Evolutionary conservation across 345 rosid species (phyloP).

Genomic region (Eucalyptus decipiens): DNA sequence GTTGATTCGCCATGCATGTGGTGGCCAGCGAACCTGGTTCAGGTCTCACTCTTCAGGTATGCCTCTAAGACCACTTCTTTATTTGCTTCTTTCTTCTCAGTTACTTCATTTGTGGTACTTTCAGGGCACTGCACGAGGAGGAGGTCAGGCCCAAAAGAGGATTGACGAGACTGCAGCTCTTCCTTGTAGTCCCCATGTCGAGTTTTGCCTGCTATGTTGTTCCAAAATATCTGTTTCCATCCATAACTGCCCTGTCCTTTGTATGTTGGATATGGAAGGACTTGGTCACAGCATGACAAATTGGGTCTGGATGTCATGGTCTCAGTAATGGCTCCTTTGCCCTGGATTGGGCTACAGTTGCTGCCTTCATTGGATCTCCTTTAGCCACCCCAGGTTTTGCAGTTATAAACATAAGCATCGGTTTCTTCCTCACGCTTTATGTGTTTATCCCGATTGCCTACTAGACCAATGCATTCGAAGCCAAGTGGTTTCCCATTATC

Average conservation of each 20-base stretch:
- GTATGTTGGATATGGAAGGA: constrained; percentile 33
- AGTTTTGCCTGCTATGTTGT: constrained; percentile 40
- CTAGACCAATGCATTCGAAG: constrained; percentile 19
- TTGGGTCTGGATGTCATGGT: constrained; percentile 19
- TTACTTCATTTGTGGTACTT: background rate
- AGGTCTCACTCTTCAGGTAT: constrained; percentile 37
- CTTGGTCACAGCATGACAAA: constrained; percentile 20
- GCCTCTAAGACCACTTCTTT: background rate
- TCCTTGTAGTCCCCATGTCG: constrained; percentile 18
- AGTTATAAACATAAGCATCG: constrained; percentile 5
- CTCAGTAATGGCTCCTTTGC: constrained; percentile 26
- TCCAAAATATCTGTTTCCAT: constrained; percentile 26
- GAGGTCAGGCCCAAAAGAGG: constrained; percentile 28
- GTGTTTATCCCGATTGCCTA: constrained; percentile 7
- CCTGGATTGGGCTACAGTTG: constrained; percentile 24
- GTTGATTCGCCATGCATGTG: constrained; percentile 37
- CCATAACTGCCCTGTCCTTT: constrained; percentile 25
- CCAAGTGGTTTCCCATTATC: constrained; percentile 29
- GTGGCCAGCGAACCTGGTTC: constrained; percentile 35
- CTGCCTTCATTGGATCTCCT: constrained; percentile 17
- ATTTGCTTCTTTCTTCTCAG: background rate
- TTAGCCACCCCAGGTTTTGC: constrained; percentile 19
- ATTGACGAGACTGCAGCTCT: constrained; percentile 36
- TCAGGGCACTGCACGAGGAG: constrained; percentile 37
- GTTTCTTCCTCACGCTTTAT: constrained; percentile 8